A percentile compares a stretch with the other conserved stretches of the same genome.
These are phyloP conservation scores for Debaryomyces sp. DNA, from an alignment of 1,139 yeast species.

Conservation along the genomic window DNA sequence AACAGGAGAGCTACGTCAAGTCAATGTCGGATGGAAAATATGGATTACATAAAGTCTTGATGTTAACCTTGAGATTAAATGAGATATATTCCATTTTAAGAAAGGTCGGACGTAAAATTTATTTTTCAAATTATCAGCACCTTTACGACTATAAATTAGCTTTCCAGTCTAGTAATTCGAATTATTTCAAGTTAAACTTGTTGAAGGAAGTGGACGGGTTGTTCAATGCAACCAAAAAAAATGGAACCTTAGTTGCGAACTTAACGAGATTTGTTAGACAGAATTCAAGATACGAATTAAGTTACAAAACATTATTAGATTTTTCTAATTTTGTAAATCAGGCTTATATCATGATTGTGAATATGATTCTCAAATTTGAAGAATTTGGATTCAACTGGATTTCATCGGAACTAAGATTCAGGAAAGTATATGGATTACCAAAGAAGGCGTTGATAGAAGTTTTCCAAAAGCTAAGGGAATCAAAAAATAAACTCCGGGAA, in stretches of 20 bases:
- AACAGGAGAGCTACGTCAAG: slow-evolving; percentile 14
- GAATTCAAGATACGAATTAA: slow-evolving; percentile 39
- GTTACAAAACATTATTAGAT: slow-evolving; percentile 41
- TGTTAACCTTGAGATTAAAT: slow-evolving; percentile 46
- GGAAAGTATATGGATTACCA: slow-evolving; percentile 38
- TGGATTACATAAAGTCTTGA: slow-evolving; percentile 52
- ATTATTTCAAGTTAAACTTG: slow-evolving; percentile 29
- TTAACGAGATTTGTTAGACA: slow-evolving; percentile 53
- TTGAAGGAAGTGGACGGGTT: slow-evolving; percentile 44
- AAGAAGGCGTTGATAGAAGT: slow-evolving; percentile 23
- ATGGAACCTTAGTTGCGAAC: slow-evolving; percentile 54
- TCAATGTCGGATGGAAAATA: slow-evolving; percentile 30
- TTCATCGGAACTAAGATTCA: slow-evolving; percentile 37
- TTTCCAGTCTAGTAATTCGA: slow-evolving; percentile 27
- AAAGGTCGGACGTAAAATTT: slow-evolving; percentile 46
- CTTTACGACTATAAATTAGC: slow-evolving; percentile 43
- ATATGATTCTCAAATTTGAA: slow-evolving; percentile 26
- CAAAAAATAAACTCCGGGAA: not conserved
- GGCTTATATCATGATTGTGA: slow-evolving; percentile 29
- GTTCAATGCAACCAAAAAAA: slow-evolving; percentile 51
- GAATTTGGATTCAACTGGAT: slow-evolving; percentile 43
- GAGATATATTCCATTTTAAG: slow-evolving; percentile 49
- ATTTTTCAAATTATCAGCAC: slow-evolving; percentile 43
- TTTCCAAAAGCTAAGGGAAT: slow-evolving; percentile 13
- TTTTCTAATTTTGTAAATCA: slow-evolving; percentile 41